A percentile compares a stretch with the other conserved stretches of the same genome.
These are phyloP conservation scores for Fusarium irregulare DNA, from an alignment of 2,329 filamentous ascomycete genomes.

Conservation along the genomic window DNA sequence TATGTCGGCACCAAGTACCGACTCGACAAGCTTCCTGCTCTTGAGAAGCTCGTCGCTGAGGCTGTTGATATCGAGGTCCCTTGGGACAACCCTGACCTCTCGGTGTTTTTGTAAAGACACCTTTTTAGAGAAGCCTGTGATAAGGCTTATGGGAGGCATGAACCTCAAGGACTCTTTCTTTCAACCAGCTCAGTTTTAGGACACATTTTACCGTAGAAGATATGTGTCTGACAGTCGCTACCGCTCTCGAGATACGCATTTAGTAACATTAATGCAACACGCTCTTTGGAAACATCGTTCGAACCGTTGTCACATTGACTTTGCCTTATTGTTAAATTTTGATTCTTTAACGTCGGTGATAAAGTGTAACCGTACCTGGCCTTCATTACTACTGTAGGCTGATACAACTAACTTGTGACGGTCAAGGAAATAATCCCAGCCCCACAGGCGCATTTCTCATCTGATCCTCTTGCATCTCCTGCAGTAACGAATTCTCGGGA, in stretches of 20 bases:
- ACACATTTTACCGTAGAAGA: constrained; percentile 6
- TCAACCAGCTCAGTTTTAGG: constrained; percentile 11
- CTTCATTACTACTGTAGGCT: too few relatives aligned
- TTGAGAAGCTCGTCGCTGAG: constrained; percentile 86
- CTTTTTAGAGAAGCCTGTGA: constrained; percentile 8
- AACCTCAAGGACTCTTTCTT: constrained; percentile 10
- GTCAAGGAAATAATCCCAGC: too few relatives aligned
- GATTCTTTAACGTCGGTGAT: too few relatives aligned
- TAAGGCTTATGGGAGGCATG: constrained; percentile 10
- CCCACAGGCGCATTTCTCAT: neutral
- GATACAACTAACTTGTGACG: too few relatives aligned
- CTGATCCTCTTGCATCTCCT: constrained; percentile 7
- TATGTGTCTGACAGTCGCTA: constrained; percentile 13
- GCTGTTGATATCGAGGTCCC: constrained; percentile 51
- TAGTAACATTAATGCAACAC: neutral
- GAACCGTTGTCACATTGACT: neutral
- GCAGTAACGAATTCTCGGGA: neutral
- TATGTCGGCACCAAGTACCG: constrained; percentile 92
- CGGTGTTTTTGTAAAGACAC: constrained; percentile 1
- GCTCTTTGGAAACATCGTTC: neutral
- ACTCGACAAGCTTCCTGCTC: constrained; percentile 87
- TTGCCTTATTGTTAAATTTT: too few relatives aligned
- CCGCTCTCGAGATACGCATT: neutral
- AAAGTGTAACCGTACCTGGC: fast-evolving
- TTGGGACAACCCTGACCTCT: constrained; percentile 27